Evolutionary conservation across 2,329 filamentous ascomycete genomes (phyloP).

Genomic region (Stagonosporopsis tanaceti): DNA sequence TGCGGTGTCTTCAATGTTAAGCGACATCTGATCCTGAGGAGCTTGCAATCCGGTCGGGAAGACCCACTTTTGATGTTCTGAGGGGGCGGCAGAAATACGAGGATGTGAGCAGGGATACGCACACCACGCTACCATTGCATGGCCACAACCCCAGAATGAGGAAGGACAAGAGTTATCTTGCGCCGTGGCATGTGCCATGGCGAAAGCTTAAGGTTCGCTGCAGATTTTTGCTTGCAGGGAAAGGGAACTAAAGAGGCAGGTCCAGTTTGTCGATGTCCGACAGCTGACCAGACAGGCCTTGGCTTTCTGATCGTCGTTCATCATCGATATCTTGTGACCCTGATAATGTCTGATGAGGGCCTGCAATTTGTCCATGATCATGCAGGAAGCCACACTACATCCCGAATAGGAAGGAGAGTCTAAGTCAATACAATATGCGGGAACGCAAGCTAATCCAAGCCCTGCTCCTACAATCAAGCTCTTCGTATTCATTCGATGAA

Average conservation of each 20-base stretch:
- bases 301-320: background rate
- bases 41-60: background rate
- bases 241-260: background rate
- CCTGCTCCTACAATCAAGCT: background rate
- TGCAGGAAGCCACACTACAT: background rate
- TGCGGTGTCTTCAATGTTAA: no score
- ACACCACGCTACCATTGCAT: background rate
- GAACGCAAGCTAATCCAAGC: constrained; percentile 5
- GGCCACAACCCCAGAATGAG: background rate
- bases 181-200: background rate
- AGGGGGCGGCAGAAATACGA: background rate
- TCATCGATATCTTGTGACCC: background rate
- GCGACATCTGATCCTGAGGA: no score
- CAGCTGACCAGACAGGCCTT: no score
- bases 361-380: background rate
- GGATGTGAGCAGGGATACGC: constrained; percentile 1
- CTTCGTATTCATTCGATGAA: background rate
- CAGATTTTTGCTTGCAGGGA: background rate
- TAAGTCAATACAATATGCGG: background rate
- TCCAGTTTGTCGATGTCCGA: background rate
- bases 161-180: background rate
- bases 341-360: no score
- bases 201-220: background rate
- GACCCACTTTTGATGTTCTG: background rate
- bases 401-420: constrained; percentile 11